Evolutionary conservation across 2,329 filamentous ascomycete species (phyloP), one percentile per base, ranked within the genome.

Genomic region (Metarhizium rileyi): DNA sequence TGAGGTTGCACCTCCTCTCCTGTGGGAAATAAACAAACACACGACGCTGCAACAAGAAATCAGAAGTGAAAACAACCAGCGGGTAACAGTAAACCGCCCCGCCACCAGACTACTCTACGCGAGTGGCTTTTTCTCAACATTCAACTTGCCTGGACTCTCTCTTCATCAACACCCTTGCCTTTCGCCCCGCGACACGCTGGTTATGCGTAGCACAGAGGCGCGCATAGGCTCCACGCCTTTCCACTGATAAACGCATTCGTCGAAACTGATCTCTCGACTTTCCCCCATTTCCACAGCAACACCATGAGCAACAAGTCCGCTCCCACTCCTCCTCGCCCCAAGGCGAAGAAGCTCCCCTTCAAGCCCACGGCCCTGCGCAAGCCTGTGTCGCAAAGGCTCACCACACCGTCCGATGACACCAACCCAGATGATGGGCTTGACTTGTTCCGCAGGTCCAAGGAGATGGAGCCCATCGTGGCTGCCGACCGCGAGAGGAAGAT

Each of bases 381-480:
- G 36, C 59, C 59, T 41, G 57, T 61, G 2, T 55, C 53, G 23
- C 49, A 44, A 47, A 28, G 33, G 2, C 49, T 57, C 3, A 49
- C 53, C 6, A 27, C 44, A 7, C 18, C 47, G 18, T 25, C 28
- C 18, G 53, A 59, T 1, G 54, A 58, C 10, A 30, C 27, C 6
- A 22, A 46, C n/a, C 59, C 62, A 9, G 62, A 63, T 16, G 63
- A 70, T 36, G 66, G 60, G 2, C 65, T 80, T 10, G 66, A 65
- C 2, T 63, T 80, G 5, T 81, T 81, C 54, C 68, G 70, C 40
- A 72, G 74, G 5, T 67, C 73, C 12, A 73, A 71, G 53, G 67
- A 73, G 50, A 76, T 77, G 59, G 75, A 73, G 46, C 67, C 70
- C 5, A 65, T 68, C 33, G 59, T 73, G 28, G 60, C 66, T 48